phyloP scores from a whole-genome alignment of 2,329 filamentous ascomycete species.

The Trichothecium sympodiale region DNA sequence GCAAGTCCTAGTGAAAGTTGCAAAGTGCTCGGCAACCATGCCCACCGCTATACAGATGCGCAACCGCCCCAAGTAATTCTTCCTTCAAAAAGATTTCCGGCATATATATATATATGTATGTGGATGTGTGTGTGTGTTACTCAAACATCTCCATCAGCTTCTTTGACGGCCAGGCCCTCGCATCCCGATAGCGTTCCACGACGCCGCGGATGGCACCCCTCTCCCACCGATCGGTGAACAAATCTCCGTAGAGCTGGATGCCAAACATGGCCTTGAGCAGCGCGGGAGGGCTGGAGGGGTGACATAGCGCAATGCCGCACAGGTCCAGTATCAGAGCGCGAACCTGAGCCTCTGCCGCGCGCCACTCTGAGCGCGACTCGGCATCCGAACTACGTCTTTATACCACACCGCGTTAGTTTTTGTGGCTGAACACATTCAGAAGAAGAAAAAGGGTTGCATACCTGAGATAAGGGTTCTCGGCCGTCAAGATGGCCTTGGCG shows the following conservation, averaged over 20 bases:
- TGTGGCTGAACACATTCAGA: neutral
- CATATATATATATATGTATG: too few species aligned
- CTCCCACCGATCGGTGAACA: conserved; percentile 28
- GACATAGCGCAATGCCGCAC: conserved; percentile 27
- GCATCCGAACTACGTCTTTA: conserved; percentile 11
- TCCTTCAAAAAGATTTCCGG: too few species aligned
- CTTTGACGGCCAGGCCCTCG: conserved; percentile 27
- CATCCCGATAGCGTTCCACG: conserved; percentile 32
- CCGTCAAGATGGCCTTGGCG: conserved; percentile 26
- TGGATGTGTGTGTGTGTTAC: too few species aligned
- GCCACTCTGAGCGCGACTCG: conserved; percentile 18
- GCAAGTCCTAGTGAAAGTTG: too few species aligned
- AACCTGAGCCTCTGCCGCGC: conserved; percentile 26
- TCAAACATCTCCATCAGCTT: conserved; percentile 24
- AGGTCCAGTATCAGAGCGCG: conserved; percentile 24
- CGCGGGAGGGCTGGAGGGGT: conserved; percentile 24
- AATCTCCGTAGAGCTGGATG: conserved; percentile 29
- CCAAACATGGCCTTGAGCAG: conserved; percentile 27
- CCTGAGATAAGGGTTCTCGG: conserved; percentile 25
- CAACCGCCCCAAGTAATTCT: too few species aligned
- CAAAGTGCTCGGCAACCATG: too few species aligned
- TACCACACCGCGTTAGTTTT: neutral
- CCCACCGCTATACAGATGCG: too few species aligned
- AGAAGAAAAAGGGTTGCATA: conserved; percentile 8
- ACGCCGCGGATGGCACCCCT: conserved; percentile 24